Evolutionary conservation across 78 protist species (phyloP).

Genomic region (Salpingoeca rosetta): DNA sequence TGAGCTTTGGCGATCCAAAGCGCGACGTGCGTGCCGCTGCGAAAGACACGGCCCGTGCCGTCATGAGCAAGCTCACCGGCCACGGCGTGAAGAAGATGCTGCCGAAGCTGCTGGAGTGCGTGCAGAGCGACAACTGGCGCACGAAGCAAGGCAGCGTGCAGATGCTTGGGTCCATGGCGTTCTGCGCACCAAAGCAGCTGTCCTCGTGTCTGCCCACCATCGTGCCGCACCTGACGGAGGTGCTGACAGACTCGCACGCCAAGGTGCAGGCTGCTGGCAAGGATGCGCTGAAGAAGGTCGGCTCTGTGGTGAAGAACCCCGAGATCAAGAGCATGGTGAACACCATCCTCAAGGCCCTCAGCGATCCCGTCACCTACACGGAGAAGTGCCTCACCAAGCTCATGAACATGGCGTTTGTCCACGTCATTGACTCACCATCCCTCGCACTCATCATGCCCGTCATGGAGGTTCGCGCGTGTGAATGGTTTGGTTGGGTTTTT

Average conservation of each 20-base stretch:
- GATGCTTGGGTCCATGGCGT: slow-evolving; percentile 86
- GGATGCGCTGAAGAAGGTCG: slow-evolving; percentile 77
- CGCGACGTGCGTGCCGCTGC: slow-evolving; percentile 56
- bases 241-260: slow-evolving; percentile 68
- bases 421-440: slow-evolving; percentile 89
- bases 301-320: slow-evolving; percentile 83
- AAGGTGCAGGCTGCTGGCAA: slow-evolving; percentile 71
- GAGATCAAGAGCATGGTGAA: slow-evolving; percentile 72
- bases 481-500: not conserved
- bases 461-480: not conserved
- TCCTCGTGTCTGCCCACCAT: slow-evolving; percentile 72
- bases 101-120: slow-evolving; percentile 63
- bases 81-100: slow-evolving; percentile 84
- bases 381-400: slow-evolving; percentile 57
- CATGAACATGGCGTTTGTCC: slow-evolving; percentile 67
- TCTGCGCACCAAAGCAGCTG: slow-evolving; percentile 83
- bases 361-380: slow-evolving; percentile 57
- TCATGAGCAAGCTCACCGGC: slow-evolving; percentile 56
- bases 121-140: slow-evolving; percentile 77
- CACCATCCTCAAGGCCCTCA: slow-evolving; percentile 63
- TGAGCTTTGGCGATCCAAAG: slow-evolving; percentile 61
- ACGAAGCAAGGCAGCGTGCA: slow-evolving; percentile 66
- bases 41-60: slow-evolving; percentile 51
- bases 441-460: slow-evolving; percentile 88
- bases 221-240: slow-evolving; percentile 71